Conservation (phyloP, 129 eudicot genomes). For the Tagetes patula region DNA sequence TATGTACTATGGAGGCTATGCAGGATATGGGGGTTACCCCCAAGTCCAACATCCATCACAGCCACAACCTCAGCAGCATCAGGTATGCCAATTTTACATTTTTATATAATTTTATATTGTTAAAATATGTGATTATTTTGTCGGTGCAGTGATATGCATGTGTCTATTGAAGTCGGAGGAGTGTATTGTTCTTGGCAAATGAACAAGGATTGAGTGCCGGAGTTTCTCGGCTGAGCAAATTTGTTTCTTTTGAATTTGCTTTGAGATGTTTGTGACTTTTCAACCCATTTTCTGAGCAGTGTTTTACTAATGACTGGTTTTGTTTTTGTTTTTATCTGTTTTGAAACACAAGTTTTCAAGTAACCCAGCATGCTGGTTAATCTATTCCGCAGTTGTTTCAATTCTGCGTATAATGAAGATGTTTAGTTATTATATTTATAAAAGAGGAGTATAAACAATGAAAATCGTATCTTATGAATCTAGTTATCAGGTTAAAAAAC, state of each 20-base stretch:
- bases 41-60: conserved; percentile 65
- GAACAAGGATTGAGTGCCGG: conserved; percentile 6
- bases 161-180: not conserved
- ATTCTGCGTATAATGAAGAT: not conserved
- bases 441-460: not conserved
- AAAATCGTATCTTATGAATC: too few relatives aligned
- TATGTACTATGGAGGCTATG: conserved; percentile 71
- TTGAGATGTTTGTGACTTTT: conserved; percentile 10
- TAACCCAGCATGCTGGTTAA: not conserved
- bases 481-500: too few relatives aligned
- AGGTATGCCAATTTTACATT: conserved; percentile 27
- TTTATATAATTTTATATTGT: not conserved
- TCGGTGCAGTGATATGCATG: conserved; percentile 8
- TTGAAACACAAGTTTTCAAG: conserved; percentile 11
- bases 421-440: not conserved
- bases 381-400: not conserved
- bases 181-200: not conserved
- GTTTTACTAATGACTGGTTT: not conserved
- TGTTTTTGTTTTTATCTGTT: not conserved
- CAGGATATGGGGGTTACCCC: conserved; percentile 74
- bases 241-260: conserved; percentile 6
- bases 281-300: conserved; percentile 1
- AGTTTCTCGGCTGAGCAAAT: conserved; percentile 6
- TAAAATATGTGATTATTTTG: not conserved
- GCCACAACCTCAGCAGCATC: conserved; percentile 34